Evolutionary conservation across 495 filamentous ascomycete genomes (phyloP).

Genomic region (Aspergillus biplanus): DNA sequence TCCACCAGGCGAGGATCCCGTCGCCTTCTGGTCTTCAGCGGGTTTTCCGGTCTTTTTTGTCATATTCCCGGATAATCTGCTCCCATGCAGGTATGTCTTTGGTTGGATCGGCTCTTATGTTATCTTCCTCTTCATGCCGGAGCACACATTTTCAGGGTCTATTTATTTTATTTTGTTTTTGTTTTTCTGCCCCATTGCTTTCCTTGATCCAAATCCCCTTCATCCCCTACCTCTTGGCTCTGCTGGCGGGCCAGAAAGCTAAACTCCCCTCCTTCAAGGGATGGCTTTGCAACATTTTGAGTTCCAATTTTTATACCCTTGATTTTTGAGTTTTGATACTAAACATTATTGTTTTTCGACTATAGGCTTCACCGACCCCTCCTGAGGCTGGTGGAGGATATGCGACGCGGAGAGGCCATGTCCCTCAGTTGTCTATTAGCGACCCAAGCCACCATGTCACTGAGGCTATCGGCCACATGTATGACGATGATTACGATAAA

Average conservation of each 20-base stretch:
- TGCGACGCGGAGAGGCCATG: slow-evolving; percentile 63
- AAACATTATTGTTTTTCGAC: slow-evolving; percentile 11
- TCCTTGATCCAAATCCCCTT: neutral
- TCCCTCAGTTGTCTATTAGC: slow-evolving; percentile 70
- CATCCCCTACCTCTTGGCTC: neutral
- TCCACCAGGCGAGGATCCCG: slow-evolving; percentile 28
- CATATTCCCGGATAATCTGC: slow-evolving; percentile 36
- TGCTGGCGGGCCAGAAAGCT: neutral
- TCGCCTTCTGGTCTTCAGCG: slow-evolving; percentile 34
- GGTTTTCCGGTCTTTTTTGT: slow-evolving; percentile 31
- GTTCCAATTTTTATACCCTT: slow-evolving; percentile 4
- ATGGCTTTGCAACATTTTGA: slow-evolving; percentile 6
- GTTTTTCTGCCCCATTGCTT: neutral
- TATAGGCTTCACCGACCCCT: slow-evolving; percentile 56
- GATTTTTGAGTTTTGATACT: slow-evolving; percentile 6
- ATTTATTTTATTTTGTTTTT: neutral
- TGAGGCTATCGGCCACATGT: slow-evolving; percentile 95
- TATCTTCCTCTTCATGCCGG: slow-evolving; percentile 2
- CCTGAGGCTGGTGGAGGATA: slow-evolving; percentile 58
- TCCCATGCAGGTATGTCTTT: slow-evolving; percentile 50
- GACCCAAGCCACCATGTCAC: slow-evolving; percentile 95
- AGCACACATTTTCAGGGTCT: neutral
- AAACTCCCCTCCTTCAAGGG: slow-evolving; percentile 7
- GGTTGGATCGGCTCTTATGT: slow-evolving; percentile 1
- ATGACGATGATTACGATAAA: slow-evolving; percentile 78